phyloP scores from a whole-genome alignment of 2,329 filamentous ascomycete species.

The Bipolaris zeicola region DNA sequence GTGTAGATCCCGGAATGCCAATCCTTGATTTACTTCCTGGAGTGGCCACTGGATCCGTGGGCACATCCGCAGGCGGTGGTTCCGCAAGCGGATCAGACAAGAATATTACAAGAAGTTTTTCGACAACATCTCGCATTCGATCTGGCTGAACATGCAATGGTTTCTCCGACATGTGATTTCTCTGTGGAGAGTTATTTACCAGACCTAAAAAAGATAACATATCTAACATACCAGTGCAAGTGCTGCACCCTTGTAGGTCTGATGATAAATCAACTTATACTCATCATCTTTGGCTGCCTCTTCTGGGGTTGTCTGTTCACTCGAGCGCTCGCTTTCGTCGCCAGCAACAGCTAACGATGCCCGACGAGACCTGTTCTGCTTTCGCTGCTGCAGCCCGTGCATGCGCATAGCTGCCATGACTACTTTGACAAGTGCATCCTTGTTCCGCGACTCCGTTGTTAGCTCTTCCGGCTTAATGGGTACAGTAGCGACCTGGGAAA shows the following conservation, averaged over 20 bases:
- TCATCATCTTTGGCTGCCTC: constrained; percentile 54
- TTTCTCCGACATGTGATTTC: constrained; percentile 47
- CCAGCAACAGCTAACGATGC: constrained; percentile 30
- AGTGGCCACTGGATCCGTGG: constrained; percentile 29
- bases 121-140: constrained; percentile 54
- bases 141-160: constrained; percentile 50
- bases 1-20: constrained; percentile 26
- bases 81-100: constrained; percentile 52
- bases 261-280: constrained; percentile 60
- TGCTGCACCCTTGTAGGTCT: constrained; percentile 56
- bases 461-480: constrained; percentile 39
- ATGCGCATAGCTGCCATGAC: constrained; percentile 61
- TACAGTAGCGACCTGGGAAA: constrained; percentile 45
- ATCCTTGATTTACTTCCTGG: constrained; percentile 32
- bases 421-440: constrained; percentile 56
- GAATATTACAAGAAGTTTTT: constrained; percentile 54
- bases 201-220: background rate
- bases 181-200: constrained; percentile 19
- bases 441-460: constrained; percentile 52
- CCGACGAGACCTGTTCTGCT: constrained; percentile 39
- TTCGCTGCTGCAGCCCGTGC: constrained; percentile 55
- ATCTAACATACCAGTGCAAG: constrained; percentile 50
- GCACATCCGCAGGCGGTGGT: constrained; percentile 18
- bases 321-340: constrained; percentile 19
- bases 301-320: constrained; percentile 29